These are phyloP conservation scores for Dendrobium huoshanense DNA, from an alignment of 106 monocot genomes.

Conservation along the genomic window DNA sequence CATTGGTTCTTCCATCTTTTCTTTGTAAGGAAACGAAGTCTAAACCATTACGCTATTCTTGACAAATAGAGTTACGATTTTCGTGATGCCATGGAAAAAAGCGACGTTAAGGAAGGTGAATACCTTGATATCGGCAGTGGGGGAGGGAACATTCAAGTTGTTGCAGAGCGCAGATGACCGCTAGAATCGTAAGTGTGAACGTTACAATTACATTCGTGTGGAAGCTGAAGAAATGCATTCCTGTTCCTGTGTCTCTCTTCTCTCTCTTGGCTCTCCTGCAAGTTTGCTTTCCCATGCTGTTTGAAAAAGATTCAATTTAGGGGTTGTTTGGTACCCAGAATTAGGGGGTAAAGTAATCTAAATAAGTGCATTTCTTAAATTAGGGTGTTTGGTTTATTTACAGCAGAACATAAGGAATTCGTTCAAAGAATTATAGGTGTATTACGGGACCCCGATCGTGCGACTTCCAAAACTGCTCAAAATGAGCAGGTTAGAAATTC, in stretches of 20 bases:
- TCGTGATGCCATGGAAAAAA: neutral
- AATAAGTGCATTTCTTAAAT: too few relatives aligned
- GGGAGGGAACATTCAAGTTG: conserved; percentile 62
- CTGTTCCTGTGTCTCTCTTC: neutral
- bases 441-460: too few relatives aligned
- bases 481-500: too few relatives aligned
- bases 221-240: conserved; percentile 78
- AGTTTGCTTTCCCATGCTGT: too few relatives aligned
- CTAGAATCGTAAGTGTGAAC: conserved; percentile 67
- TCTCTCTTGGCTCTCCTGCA: neutral
- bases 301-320: too few relatives aligned
- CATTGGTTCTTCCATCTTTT: neutral
- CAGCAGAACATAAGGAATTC: too few relatives aligned
- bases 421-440: too few relatives aligned
- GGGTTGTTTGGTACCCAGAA: too few relatives aligned
- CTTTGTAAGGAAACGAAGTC: neutral
- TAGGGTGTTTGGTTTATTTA: too few relatives aligned
- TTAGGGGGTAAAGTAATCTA: too few relatives aligned
- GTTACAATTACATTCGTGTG: conserved; percentile 65
- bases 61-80: neutral
- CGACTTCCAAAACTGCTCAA: too few relatives aligned
- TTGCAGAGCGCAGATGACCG: conserved; percentile 83
- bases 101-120: neutral
- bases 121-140: conserved; percentile 70
- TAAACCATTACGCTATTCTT: too few relatives aligned